Evolutionary conservation across 192 early-diverging fungal species (phyloP).

Genomic region (Coemansia reversa): DNA sequence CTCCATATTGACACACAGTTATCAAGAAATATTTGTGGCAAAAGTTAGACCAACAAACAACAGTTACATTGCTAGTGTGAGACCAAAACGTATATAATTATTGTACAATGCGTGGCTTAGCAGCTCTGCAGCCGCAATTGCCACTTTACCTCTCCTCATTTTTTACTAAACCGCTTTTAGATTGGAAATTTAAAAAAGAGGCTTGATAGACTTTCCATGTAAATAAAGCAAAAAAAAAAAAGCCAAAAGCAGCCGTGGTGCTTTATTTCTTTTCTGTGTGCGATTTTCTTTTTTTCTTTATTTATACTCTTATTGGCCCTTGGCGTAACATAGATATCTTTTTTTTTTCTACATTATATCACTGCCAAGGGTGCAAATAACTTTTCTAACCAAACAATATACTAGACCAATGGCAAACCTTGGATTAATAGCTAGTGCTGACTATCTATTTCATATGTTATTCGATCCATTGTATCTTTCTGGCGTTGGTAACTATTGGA

Average conservation of each 20-base stretch:
- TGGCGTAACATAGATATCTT: too few species aligned
- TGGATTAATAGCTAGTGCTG: background rate
- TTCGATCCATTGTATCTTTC: slow-evolving; percentile 41
- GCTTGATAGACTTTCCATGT: background rate
- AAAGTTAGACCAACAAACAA: background rate
- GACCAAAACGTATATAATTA: background rate
- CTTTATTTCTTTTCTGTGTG: background rate
- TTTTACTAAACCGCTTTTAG: background rate
- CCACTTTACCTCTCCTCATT: background rate
- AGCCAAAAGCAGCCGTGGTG: background rate
- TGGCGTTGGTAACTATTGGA: slow-evolving; percentile 38
- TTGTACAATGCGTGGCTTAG: background rate
- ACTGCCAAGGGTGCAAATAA: background rate
- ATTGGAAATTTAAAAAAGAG: background rate
- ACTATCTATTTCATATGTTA: slow-evolving; percentile 15
- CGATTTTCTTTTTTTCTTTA: background rate
- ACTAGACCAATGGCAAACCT: background rate
- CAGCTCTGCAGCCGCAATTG: background rate
- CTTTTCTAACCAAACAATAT: background rate
- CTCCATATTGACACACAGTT: background rate
- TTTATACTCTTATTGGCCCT: background rate
- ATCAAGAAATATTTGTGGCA: background rate
- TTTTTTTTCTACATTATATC: background rate
- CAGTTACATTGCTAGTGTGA: background rate
- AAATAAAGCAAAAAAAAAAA: background rate